Percentiles rank a stretch among this genome's conserved stretches.
These are phyloP conservation scores for Penicillium brevicompactum DNA, from an alignment of 2,329 filamentous ascomycete species.

Conservation along the genomic window DNA sequence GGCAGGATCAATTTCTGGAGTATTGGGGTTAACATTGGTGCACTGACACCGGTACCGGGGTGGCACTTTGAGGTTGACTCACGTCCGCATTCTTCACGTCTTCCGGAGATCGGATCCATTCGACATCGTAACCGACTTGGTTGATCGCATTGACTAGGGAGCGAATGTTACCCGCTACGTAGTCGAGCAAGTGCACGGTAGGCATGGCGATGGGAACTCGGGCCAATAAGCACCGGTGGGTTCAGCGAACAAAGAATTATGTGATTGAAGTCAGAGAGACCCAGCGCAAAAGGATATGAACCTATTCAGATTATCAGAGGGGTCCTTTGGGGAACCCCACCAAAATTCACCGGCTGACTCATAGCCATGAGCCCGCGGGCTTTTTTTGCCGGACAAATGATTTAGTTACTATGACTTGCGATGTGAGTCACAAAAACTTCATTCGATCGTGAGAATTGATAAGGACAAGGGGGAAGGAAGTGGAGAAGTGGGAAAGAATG, in stretches of 20 bases:
- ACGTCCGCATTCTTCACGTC: slow-evolving; percentile 87
- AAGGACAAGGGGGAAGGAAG: too few relatives aligned
- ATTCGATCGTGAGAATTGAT: too few relatives aligned
- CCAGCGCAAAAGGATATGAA: not conserved
- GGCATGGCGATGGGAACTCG: slow-evolving; percentile 38
- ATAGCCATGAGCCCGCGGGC: slow-evolving; percentile 8
- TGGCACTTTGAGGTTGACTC: slow-evolving; percentile 31
- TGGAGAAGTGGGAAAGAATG: too few relatives aligned
- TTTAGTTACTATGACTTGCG: not conserved
- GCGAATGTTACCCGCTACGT: slow-evolving; percentile 94
- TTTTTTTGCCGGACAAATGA: slow-evolving; percentile 25
- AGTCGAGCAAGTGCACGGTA: slow-evolving; percentile 65
- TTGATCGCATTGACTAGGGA: slow-evolving; percentile 98
- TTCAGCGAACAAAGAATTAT: not conserved
- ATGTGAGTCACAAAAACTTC: too few relatives aligned
- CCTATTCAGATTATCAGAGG: not conserved
- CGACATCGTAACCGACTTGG: slow-evolving; percentile 87
- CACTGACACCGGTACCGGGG: not conserved
- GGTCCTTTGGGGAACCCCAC: slow-evolving; percentile 13
- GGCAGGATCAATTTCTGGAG: slow-evolving; percentile 89
- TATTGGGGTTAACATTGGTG: slow-evolving; percentile 7
- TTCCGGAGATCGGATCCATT: slow-evolving; percentile 84
- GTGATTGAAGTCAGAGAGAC: slow-evolving; percentile 14
- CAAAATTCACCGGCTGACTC: slow-evolving; percentile 28
- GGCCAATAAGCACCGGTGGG: slow-evolving; percentile 1